Evolutionary conservation across 345 rosid species (phyloP), one percentile per base, ranked within the genome.

Genomic region (Euphorbia lathyris): DNA sequence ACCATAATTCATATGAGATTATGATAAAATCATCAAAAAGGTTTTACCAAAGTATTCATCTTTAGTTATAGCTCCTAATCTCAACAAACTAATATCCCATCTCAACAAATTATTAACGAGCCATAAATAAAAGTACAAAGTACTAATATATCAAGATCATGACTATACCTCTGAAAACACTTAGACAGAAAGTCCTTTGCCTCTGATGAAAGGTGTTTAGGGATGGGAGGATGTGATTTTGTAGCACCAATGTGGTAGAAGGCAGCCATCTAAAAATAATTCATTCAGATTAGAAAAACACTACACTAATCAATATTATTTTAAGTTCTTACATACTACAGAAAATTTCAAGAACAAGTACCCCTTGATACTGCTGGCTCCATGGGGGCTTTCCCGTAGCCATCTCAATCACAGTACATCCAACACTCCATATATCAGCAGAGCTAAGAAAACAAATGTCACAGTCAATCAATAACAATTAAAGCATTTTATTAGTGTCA

Each of bases 221-320:
- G 80, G 59, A 77, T 77, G 0, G 76, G 76, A 56, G 76, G 80
- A 51, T 77, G 80, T 20, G 80, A 72, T 68, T 77, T 77, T 29
- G 80, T 77, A 23, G 80, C 68, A 62, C 80, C 80, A 64, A 77
- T 77, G 57, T 77, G 80, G n/a, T 72, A 77, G 63, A 77, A 74
- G 32, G 80, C 80, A 48, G 80, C 80, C 63, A 77, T 77, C 80
- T 77, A 74, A 57, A 68, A 61, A 2, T n/a, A n/a, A n/a, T n/a
- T n/a, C n/a, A n/a, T n/a, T n/a, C n/a, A n/a, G n/a, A n/a, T n/a
- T n/a, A n/a, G n/a, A n/a, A n/a, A n/a, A n/a, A n/a, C n/a, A n/a
- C n/a, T n/a, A n/a, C n/a, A n/a, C n/a, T n/a, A n/a, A n/a, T n/a
- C n/a, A n/a, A n/a, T n/a, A n/a, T n/a, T n/a, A n/a, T n/a, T n/a